Evolutionary conservation across 2,329 filamentous ascomycete species (phyloP).

Genomic region (Cladosporium phlei): DNA sequence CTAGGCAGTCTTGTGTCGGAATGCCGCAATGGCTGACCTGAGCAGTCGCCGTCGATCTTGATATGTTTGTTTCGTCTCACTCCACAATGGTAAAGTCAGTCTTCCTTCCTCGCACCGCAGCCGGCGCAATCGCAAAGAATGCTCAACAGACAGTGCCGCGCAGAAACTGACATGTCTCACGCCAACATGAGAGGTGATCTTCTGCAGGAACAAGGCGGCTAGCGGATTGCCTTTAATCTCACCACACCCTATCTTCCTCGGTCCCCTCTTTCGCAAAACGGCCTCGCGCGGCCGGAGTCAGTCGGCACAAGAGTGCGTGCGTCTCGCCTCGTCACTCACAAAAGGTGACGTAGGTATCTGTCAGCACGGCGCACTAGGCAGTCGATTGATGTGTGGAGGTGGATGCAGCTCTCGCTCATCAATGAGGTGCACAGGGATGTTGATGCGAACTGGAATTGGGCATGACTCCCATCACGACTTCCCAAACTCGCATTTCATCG

Average conservation of each 20-base stretch:
- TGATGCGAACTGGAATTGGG: no score
- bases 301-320: conserved; percentile 5
- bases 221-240: conserved; percentile 1
- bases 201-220: conserved; percentile 7
- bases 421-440: conserved; percentile 6
- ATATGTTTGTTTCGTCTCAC: neutral
- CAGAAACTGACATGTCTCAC: neutral
- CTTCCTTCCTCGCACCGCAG: conserved; percentile 3
- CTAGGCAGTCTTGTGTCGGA: neutral
- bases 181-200: conserved; percentile 4
- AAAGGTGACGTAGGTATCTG: conserved; percentile 4
- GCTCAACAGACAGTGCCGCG: conserved; percentile 1
- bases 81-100: neutral
- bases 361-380: conserved; percentile 1
- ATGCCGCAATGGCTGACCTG: neutral
- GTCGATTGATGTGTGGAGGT: conserved; percentile 3
- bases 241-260: neutral
- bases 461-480: no score
- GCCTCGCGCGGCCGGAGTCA: conserved; percentile 6
- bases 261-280: conserved; percentile 1
- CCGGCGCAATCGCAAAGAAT: neutral
- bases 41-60: neutral
- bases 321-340: conserved; percentile 3
- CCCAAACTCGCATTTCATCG: no score
- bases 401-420: neutral